Evolutionary conservation across 2,329 filamentous ascomycete genomes (phyloP).

Genomic region (Aurifilum marmelostoma): DNA sequence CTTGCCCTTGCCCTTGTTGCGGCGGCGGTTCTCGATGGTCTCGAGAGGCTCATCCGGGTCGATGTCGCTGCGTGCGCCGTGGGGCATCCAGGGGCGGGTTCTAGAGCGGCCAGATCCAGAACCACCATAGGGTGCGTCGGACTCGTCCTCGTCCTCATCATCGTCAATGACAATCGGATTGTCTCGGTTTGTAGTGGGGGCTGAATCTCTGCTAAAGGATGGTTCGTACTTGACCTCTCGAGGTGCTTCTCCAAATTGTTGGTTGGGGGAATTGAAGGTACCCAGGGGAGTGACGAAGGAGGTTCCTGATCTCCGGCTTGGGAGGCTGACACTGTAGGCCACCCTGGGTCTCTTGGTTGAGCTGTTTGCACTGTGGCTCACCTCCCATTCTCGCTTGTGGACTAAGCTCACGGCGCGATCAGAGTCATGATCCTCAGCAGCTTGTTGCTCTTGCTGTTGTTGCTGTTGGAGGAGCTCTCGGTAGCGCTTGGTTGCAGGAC

Average conservation of each 20-base stretch:
- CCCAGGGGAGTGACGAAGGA: not conserved
- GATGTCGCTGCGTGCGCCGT: not conserved
- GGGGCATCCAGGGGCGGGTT: not conserved
- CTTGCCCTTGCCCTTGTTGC: slow-evolving; percentile 4
- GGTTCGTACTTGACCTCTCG: not conserved
- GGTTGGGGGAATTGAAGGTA: not conserved
- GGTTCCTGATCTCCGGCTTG: not conserved
- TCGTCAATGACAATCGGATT: not conserved
- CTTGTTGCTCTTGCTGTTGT: not conserved
- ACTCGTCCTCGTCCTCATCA: not conserved
- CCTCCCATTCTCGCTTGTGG: not conserved
- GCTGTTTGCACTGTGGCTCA: not conserved
- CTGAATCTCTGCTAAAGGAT: not conserved
- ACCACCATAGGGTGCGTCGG: not conserved
- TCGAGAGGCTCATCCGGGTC: not conserved
- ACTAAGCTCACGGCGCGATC: not conserved
- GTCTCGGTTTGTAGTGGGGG: not conserved
- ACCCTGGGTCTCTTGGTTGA: not conserved
- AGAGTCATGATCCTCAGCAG: not conserved
- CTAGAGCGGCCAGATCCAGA: not conserved
- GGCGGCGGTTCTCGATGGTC: not conserved
- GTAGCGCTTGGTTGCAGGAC: not conserved
- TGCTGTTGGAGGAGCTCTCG: not conserved
- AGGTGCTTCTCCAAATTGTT: not conserved
- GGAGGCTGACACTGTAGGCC: not conserved